Percentiles rank a stretch among this genome's conserved stretches.
These are phyloP conservation scores for Alternaria sp. DNA, from an alignment of 2,329 filamentous ascomycete species.

Conservation along the genomic window DNA sequence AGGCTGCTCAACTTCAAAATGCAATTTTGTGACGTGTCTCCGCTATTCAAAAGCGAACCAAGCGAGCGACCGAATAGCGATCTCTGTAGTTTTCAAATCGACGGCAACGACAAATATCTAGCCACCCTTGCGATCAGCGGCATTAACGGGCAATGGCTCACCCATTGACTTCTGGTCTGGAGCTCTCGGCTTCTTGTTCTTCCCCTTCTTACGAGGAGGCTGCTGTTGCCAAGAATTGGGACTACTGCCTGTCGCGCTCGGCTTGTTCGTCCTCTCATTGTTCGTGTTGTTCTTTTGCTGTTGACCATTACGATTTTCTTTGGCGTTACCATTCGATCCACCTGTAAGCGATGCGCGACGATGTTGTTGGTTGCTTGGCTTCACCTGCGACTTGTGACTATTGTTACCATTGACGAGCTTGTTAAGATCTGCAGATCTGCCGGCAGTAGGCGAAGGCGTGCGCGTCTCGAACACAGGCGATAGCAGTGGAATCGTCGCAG, in stretches of 20 bases:
- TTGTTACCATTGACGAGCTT: conserved; percentile 44
- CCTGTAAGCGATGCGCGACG: conserved; percentile 41
- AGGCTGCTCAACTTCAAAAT: neutral
- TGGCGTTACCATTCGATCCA: conserved; percentile 25
- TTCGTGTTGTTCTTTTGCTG: conserved; percentile 30
- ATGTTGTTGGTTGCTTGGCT: conserved; percentile 37
- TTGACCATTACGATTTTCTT: conserved; percentile 37
- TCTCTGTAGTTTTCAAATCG: neutral
- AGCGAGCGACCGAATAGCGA: neutral
- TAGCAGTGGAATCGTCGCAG: conserved; percentile 59
- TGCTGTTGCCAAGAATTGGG: conserved; percentile 31
- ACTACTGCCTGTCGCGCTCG: conserved; percentile 20
- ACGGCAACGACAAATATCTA: conserved; percentile 23
- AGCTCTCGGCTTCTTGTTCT: conserved; percentile 38
- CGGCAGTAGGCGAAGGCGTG: conserved; percentile 73
- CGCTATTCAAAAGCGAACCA: conserved; percentile 6
- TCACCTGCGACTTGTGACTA: conserved; percentile 37
- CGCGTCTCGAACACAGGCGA: conserved; percentile 78
- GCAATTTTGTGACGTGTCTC: conserved; percentile 1
- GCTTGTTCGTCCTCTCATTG: conserved; percentile 38
- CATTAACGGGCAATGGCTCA: conserved; percentile 55
- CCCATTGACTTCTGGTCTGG: conserved; percentile 45
- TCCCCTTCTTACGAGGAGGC: conserved; percentile 33
- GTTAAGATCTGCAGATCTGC: conserved; percentile 51
- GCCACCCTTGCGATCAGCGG: conserved; percentile 58